Base-by-base conservation (phyloP, 495 filamentous ascomycete genomes). In the Aspergillus cristatus region DNA sequence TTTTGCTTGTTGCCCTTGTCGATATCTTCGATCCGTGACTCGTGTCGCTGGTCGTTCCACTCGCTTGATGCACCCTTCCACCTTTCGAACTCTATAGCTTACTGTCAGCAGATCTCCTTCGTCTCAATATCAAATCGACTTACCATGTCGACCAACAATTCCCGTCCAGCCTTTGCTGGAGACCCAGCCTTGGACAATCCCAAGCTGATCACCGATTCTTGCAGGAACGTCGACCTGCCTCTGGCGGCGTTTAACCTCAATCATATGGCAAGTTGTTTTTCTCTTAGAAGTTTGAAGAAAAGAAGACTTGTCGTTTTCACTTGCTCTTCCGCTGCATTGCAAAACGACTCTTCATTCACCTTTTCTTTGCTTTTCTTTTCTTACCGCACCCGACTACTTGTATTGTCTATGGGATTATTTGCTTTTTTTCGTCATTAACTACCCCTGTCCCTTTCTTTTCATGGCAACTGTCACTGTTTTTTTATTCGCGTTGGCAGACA, bases 221-320 rank as follows among this genome's bases (percentile, higher is more conserved):
- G 48, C 14, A 38, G 38, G 14, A 55, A 60, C 29, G 34, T 60
- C 6, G 57, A 60, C 24, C 34, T 60, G 26, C 57, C 57, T 6
- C 11, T 43, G 16, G 45, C 40, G 5, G 54, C 54, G 18, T 60
- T 44, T 32, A 32, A 35, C 0, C 31, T 60, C 6, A 46, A 54
- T 24, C 41, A 54, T 16, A 12, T 49, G 41, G 57, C 58, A 45
- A 49, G 54, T 52, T 28, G n/a, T 15, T 16, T 26, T 39, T 42
- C 15, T 17, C 22, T 44, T 34, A 10, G 18, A 31, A 10, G 6
- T 37, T 33, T 2, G 26, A 15, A 28, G 20, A 26, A 26, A 8
- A 16, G 22, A 6, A 3, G 33, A 7, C 22, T 12, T 25, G 13
- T 18, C 16, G 26, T 30, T 28, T n/a, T 31, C n/a, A 7, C 32